Base-by-base conservation (phyloP, 1,284 basidiomycete genomes). In the Pulchroboletus neoregius region DNA sequence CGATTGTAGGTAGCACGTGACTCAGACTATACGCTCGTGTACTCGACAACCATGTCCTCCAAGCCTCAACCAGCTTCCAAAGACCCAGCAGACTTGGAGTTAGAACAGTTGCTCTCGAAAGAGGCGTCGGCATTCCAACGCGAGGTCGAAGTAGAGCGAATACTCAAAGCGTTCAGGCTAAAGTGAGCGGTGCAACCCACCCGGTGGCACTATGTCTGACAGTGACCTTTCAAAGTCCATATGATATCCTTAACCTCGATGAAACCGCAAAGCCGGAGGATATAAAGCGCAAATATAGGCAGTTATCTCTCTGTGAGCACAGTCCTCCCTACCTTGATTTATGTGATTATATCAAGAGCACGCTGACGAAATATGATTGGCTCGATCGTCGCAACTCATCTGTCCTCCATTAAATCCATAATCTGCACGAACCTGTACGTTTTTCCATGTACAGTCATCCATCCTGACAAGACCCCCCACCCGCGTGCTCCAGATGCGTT, bases 391-490 rank as follows among this genome's bases (percentile, higher is more conserved):
- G 34, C 23, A 38, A 50, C 42, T 5, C 37, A 1, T 5, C 12
- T 15, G 7, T 10, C 30, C 20, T 27, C 34, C 12, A 27, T 28
- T 18, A 20, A 9, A n/a, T 37, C 49, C 39, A 24, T 54, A 16
- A 45, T 35, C 39, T 26, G 49, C 52, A 52, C 52, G 34, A 51
- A 52, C 39, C 43, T 52, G 70, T 74, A 72, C 71, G 72, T 73
- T 70, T 54, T 65, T 54, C 64, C 56, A 67, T 60, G 53, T 55
- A 60, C 58, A 91, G 88, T 90, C 65, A 91, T 91, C 60, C 87
- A 91, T 72, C 87, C 87, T 58, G 87, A 91, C 71, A 91, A 91
- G 74, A 82, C 83, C 53, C 69, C 82, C 61, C 87, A 91, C 67
- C 71, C 77, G 32, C 79, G 80, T 58, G 85, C 88, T 46, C 83